Evolutionary conservation across 176 grass and related monocot species (phyloP).

Genomic region (Rhynchospora breviuscula): DNA sequence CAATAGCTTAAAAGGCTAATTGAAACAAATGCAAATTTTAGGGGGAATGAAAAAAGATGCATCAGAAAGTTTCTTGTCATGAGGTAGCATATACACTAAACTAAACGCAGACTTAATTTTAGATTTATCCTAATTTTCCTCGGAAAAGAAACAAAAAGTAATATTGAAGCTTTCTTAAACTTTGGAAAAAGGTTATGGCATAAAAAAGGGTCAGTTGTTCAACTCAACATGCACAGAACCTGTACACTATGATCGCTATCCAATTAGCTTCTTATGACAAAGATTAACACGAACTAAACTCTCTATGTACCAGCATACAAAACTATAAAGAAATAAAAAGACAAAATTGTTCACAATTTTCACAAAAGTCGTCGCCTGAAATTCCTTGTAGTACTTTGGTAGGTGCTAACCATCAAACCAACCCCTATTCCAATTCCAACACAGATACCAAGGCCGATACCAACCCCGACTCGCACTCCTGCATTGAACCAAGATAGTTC

Average conservation of each 20-base stretch:
- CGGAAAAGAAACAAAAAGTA: background rate
- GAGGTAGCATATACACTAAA: background rate
- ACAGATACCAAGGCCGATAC: conserved; percentile 85
- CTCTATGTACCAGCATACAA: conserved; percentile 33
- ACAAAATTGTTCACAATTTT: conserved; percentile 30
- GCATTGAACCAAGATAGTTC: conserved; percentile 97
- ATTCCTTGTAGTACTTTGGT: conserved; percentile 64
- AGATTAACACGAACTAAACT: conserved; percentile 24
- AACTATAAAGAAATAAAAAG: conserved; percentile 31
- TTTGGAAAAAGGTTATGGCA: background rate
- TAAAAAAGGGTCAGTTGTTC: background rate
- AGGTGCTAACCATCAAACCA: conserved; percentile 70
- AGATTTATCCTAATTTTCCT: background rate
- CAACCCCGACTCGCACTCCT: conserved; percentile 77
- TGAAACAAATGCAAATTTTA: background rate
- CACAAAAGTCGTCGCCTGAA: conserved; percentile 58
- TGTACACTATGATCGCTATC: conserved; percentile 11
- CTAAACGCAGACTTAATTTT: background rate
- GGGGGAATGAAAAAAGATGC: background rate
- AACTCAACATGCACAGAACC: background rate
- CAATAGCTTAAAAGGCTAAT: background rate
- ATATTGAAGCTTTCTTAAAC: background rate
- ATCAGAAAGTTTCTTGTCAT: background rate
- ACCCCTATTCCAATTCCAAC: conserved; percentile 83
- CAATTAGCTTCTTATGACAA: conserved; percentile 38